Percentiles rank a stretch among this genome's conserved stretches.
Evolutionary conservation across 2,329 filamentous ascomycete genomes (phyloP).

Genomic region (Paradendryphiella salina): DNA sequence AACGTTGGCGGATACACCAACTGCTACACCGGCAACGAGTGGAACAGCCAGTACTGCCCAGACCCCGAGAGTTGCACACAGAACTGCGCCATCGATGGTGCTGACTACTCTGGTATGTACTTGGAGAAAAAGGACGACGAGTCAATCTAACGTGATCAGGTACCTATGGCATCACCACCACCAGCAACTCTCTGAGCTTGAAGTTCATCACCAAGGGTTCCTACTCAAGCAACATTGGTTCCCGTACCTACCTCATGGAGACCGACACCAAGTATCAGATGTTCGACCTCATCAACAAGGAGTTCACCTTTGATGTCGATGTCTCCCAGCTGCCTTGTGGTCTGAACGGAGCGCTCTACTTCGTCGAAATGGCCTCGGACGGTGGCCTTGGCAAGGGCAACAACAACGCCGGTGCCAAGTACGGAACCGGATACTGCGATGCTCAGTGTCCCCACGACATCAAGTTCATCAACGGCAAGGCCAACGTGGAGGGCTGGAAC

Average conservation of each 20-base stretch:
- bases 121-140: not conserved
- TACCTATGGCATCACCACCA: slow-evolving; percentile 57
- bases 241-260: slow-evolving; percentile 51
- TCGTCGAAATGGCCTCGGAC: slow-evolving; percentile 60
- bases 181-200: slow-evolving; percentile 57
- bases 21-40: slow-evolving; percentile 54
- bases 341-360: slow-evolving; percentile 62
- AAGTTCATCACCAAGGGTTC: slow-evolving; percentile 61
- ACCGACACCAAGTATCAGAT: slow-evolving; percentile 48
- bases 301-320: slow-evolving; percentile 50
- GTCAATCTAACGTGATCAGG: slow-evolving; percentile 14
- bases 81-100: slow-evolving; percentile 50
- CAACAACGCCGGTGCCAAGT: slow-evolving; percentile 59
- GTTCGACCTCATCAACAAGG: slow-evolving; percentile 49
- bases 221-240: slow-evolving; percentile 50
- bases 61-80: slow-evolving; percentile 45
- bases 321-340: slow-evolving; percentile 69
- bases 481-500: slow-evolving; percentile 60
- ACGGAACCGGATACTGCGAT: slow-evolving; percentile 58
- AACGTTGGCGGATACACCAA: slow-evolving; percentile 51
- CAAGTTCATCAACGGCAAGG: slow-evolving; percentile 58
- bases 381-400: slow-evolving; percentile 60
- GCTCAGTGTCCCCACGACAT: slow-evolving; percentile 52
- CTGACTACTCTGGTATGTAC: slow-evolving; percentile 46
- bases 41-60: slow-evolving; percentile 49